phyloP scores from a whole-genome alignment of 352 stramenopile species.

The Globisporangium barbulae region DNA sequence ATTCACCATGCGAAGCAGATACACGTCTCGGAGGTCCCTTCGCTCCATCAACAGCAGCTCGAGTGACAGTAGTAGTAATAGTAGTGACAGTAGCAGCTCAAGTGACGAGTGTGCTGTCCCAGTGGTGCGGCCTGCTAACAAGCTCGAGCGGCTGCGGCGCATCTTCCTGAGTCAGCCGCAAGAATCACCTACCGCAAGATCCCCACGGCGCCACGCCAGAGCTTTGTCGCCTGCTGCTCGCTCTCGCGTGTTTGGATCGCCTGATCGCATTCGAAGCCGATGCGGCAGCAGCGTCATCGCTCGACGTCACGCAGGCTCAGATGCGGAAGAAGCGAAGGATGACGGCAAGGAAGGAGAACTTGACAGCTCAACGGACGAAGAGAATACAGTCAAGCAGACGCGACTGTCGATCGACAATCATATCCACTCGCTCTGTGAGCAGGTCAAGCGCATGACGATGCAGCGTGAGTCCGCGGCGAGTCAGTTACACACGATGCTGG shows the following conservation, averaged over 20 bases:
- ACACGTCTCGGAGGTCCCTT: neutral
- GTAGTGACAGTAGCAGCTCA: slow-evolving; percentile 18
- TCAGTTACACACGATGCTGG: slow-evolving; percentile 42
- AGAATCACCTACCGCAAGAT: neutral
- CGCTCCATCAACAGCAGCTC: neutral
- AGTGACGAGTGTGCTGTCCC: slow-evolving; percentile 16
- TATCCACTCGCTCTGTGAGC: slow-evolving; percentile 39
- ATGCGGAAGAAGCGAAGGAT: neutral
- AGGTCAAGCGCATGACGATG: slow-evolving; percentile 39
- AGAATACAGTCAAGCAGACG: slow-evolving; percentile 8
- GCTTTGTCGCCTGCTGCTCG: neutral
- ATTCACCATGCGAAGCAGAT: neutral
- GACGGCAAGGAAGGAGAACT: neutral
- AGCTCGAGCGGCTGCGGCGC: slow-evolving; percentile 52
- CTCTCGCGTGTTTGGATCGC: neutral
- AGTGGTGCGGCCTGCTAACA: slow-evolving; percentile 27
- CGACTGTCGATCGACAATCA: slow-evolving; percentile 47
- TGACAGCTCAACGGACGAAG: slow-evolving; percentile 8
- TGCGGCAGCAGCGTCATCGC: neutral
- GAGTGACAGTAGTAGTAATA: slow-evolving; percentile 3
- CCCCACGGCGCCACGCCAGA: slow-evolving; percentile 3
- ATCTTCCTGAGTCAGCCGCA: slow-evolving; percentile 67
- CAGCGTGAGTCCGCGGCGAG: slow-evolving; percentile 41
- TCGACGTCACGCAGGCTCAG: neutral
- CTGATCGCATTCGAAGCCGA: neutral